Conservation (phyloP, 495 filamentous ascomycete genomes). For the Penicillium manginii region DNA sequence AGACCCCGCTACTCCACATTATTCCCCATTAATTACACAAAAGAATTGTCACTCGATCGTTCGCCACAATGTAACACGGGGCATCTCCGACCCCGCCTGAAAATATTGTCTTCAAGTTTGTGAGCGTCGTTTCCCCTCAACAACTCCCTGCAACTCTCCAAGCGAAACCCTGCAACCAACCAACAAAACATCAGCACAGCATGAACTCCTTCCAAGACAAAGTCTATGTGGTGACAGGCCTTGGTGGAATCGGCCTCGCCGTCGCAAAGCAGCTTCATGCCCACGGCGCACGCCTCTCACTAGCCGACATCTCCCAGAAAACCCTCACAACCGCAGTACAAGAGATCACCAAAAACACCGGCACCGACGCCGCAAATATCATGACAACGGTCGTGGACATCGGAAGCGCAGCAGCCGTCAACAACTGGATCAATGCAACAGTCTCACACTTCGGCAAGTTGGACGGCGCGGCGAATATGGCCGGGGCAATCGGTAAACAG, state of each 20-base stretch:
- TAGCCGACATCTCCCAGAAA: constrained; percentile 52
- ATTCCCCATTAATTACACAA: constrained; percentile 1
- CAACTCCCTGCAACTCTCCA: background rate
- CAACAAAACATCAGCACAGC: no score
- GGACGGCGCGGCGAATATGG: constrained; percentile 63
- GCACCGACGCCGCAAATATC: constrained; percentile 12
- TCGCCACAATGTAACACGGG: constrained; percentile 8
- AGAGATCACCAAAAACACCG: constrained; percentile 10
- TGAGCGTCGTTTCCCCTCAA: background rate
- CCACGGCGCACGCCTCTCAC: constrained; percentile 52
- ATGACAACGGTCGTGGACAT: constrained; percentile 48
- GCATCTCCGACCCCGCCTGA: constrained; percentile 14
- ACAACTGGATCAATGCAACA: constrained; percentile 50
- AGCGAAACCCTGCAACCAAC: background rate
- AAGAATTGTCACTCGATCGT: background rate
- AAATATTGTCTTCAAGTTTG: background rate
- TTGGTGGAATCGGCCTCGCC: constrained; percentile 61
- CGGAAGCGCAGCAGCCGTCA: constrained; percentile 39
- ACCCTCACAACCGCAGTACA: constrained; percentile 36
- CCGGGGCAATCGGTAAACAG: constrained; percentile 50
- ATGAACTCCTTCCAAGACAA: constrained; percentile 41
- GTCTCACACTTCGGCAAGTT: constrained; percentile 48
- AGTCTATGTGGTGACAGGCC: constrained; percentile 59
- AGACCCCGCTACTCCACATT: background rate
- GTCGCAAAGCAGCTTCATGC: constrained; percentile 53